phyloP scores from a whole-genome alignment of 176 grass and related monocot genomes.

The Oryza glumipatula region DNA sequence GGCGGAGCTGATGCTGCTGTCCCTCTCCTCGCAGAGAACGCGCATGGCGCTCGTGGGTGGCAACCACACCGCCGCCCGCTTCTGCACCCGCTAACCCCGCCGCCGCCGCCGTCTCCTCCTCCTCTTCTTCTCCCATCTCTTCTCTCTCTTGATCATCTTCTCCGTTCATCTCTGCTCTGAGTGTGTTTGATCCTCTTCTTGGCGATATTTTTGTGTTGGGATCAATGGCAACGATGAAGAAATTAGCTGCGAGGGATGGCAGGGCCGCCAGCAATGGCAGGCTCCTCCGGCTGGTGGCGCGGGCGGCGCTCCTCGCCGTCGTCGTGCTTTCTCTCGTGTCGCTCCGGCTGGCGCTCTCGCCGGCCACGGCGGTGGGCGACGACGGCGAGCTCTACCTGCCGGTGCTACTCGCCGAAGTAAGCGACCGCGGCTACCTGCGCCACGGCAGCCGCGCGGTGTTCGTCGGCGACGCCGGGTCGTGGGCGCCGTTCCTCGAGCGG shows the following conservation, averaged over 20 bases:
- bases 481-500: slow-evolving; percentile 30
- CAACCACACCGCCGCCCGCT: slow-evolving; percentile 65
- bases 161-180: background rate
- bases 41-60: slow-evolving; percentile 54
- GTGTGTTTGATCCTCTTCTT: background rate
- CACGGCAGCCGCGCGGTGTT: slow-evolving; percentile 25
- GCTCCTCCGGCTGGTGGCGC: slow-evolving; percentile 20
- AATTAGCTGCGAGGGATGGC: background rate
- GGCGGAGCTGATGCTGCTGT: slow-evolving; percentile 50
- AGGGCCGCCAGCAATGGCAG: background rate
- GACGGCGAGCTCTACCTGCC: slow-evolving; percentile 17
- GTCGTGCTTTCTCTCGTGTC: slow-evolving; percentile 41
- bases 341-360: slow-evolving; percentile 25
- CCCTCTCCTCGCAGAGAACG: slow-evolving; percentile 40
- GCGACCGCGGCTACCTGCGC: slow-evolving; percentile 37
- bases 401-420: slow-evolving; percentile 36
- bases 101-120: background rate
- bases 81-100: slow-evolving; percentile 54
- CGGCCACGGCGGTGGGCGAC: background rate
- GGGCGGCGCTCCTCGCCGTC: slow-evolving; percentile 26
- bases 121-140: background rate
- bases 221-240: slow-evolving; percentile 1
- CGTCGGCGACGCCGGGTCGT: slow-evolving; percentile 37
- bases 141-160: slow-evolving; percentile 38
- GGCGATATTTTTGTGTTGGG: background rate